phyloP scores from a whole-genome alignment of 164 flowering plant genomes.

The Berberis thunbergii region DNA sequence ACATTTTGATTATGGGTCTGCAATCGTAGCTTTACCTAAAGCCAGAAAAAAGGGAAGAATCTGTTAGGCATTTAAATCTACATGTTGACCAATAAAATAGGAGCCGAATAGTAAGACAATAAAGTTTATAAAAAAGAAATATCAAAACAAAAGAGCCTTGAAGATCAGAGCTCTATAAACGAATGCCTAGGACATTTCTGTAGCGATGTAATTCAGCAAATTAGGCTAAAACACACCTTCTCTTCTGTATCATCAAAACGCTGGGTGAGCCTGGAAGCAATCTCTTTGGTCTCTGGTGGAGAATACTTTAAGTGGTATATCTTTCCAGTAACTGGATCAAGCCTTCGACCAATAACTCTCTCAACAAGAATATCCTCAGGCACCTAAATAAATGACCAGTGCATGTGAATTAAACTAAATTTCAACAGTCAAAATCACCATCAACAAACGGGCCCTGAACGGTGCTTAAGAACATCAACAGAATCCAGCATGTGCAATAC shows the following conservation, averaged over 20 bases:
- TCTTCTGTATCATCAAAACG: constrained; percentile 99
- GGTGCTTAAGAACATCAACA: not conserved
- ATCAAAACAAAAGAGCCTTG: no score
- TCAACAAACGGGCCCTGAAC: not conserved
- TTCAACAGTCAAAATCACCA: not conserved
- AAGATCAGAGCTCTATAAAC: no score
- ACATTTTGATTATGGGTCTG: constrained; percentile 77
- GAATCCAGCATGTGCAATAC: not conserved
- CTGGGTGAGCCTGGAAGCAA: constrained; percentile 85
- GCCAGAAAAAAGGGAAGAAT: constrained; percentile 2
- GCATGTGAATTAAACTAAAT: not conserved
- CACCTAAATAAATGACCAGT: constrained; percentile 41
- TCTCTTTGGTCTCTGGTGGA: constrained; percentile 92
- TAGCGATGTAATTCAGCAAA: not conserved
- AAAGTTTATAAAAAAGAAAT: no score
- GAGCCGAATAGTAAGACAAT: no score
- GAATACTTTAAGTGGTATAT: constrained; percentile 92
- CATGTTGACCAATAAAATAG: not conserved
- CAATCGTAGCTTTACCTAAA: constrained; percentile 80
- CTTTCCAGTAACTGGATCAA: constrained; percentile 92
- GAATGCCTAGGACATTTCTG: no score
- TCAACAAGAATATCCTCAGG: constrained; percentile 86
- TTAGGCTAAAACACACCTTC: constrained; percentile 38
- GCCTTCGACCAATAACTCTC: constrained; percentile 93
- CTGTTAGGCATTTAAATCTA: not conserved